Base-by-base conservation (phyloP, 306 rosid genomes). In the Medicago lupulina region DNA sequence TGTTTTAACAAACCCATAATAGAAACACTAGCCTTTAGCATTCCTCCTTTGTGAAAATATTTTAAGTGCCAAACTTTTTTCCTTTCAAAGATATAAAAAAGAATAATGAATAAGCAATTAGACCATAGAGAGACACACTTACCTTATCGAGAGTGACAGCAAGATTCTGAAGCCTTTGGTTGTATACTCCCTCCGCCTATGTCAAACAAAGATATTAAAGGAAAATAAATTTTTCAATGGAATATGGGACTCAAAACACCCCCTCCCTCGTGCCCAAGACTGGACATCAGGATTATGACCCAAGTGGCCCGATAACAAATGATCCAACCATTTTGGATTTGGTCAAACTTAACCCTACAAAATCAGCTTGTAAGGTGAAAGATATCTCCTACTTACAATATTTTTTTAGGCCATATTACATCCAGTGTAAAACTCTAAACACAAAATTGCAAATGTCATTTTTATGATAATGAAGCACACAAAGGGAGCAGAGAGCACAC, bases 61-160 rank as follows among this genome's bases (percentile, higher is more conserved):
- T 77, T 61, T 70, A 83, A 46, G 54, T 58, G 6, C 11, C 41
- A 76, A 63, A 14, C 40, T 21, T 21, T 74, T 40, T 46, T 46
- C 11, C 11, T 18, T 14, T 39, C 70, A 38, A 17, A 43, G 39
- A 68, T 64, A 21, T 25, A 67, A 76, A 19, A 34, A 23, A 77
- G 67, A 70, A 58, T 65, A 39, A 19, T 9, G 19, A 47, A 76
- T n/a, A 54, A 10, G 53, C 49, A 73, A 61, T 53, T 51, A 72
- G 55, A 50, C 23, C 69, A 16, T 15, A 4, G 83, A 9, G 58
- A 43, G 9, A 53, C 41, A 79, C 40, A 83, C 73, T 76, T 80
- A 96, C 99, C 99, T 92, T 96, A 86, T 96, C 99, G 15, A 96
- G 96, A 82, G 99, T 96, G 81, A 96, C 93, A 43, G 99, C 98